Base-by-base conservation (phyloP, 345 rosid species). In the Combretum micranthum region DNA sequence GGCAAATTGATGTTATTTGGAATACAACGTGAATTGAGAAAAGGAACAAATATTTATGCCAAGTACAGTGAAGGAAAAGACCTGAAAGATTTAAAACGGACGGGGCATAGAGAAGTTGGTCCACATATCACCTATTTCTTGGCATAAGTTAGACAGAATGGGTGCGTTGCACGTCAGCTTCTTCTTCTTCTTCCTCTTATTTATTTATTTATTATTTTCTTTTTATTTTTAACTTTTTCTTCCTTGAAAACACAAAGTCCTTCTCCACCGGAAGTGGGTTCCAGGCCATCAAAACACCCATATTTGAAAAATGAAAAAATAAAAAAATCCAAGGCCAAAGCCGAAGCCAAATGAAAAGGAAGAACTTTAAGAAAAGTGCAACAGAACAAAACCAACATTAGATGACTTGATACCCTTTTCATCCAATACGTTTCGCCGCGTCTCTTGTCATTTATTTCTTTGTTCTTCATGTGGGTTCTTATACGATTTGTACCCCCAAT, bases 261-360 rank as follows among this genome's bases (percentile, higher is more conserved):
- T 80, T 81, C 77, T 63, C 87, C 87, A 44, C 59, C 59, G 83
- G 85, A 81, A 73, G 87, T 84, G 87, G 80, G 80, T 77, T 81
- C 87, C 87, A 79, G 80, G 83, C 59, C 82, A 72, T 67, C 71
- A 39, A 18, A n/a, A 6, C 51, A 17, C 42, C 20, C 20, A 6
- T 44, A 25, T 8, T 4, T n/a, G 8, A 21, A n/a, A 12, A 20
- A 0, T 0, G 3, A 17, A 1, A 2, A 1, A 0, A 12, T 11
- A 13, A 44, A 0, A 18, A 19, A 39, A 16, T 2, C 2, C 39
- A 22, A n/a, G 4, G 17, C 37, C 13, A 11, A 44, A 57, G 15
- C 23, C 4, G n/a, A n/a, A n/a, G n/a, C n/a, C n/a, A 10, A 3
- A 2, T 23, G 15, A 0, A 23, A 13, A 15, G 12, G 18, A 13